Evolutionary conservation across 1,284 basidiomycete species (phyloP).

Genomic region (Trametes sp.): DNA sequence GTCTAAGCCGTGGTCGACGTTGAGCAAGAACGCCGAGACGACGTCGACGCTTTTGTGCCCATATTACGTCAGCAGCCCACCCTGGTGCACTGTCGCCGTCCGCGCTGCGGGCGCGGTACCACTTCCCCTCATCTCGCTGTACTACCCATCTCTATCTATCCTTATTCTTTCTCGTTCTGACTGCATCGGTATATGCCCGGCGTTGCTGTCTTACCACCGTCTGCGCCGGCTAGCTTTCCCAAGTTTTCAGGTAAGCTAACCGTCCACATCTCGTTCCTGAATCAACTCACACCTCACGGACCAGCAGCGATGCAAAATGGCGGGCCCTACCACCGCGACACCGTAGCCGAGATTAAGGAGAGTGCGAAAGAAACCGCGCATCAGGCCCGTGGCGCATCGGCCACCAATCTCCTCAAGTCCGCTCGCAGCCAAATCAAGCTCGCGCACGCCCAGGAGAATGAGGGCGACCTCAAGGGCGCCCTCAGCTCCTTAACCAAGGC

Average conservation of each 20-base stretch:
- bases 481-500: constrained; percentile 65
- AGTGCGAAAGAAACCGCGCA: constrained; percentile 64
- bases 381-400: constrained; percentile 61
- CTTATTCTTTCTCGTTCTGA: constrained; percentile 29
- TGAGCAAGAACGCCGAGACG: too few species aligned
- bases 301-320: constrained; percentile 47
- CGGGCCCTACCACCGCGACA: constrained; percentile 39
- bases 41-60: neutral
- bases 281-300: constrained; percentile 10
- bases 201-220: constrained; percentile 44
- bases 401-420: constrained; percentile 62
- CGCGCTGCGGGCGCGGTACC: neutral
- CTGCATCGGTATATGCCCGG: constrained; percentile 43
- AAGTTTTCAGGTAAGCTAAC: constrained; percentile 38
- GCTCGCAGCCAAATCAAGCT: constrained; percentile 61
- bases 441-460: constrained; percentile 58
- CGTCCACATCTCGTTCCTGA: constrained; percentile 5
- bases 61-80: neutral
- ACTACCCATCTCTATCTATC: constrained; percentile 35
- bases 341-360: constrained; percentile 70
- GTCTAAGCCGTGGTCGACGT: neutral
- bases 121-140: constrained; percentile 19
- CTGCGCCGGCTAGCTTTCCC: constrained; percentile 37
- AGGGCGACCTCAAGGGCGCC: constrained; percentile 66
- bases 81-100: too few species aligned